A percentile compares a stretch with the other conserved stretches of the same genome.
These are phyloP conservation scores for Candida nanaspora DNA, from an alignment of 805 yeast species.

Conservation along the genomic window DNA sequence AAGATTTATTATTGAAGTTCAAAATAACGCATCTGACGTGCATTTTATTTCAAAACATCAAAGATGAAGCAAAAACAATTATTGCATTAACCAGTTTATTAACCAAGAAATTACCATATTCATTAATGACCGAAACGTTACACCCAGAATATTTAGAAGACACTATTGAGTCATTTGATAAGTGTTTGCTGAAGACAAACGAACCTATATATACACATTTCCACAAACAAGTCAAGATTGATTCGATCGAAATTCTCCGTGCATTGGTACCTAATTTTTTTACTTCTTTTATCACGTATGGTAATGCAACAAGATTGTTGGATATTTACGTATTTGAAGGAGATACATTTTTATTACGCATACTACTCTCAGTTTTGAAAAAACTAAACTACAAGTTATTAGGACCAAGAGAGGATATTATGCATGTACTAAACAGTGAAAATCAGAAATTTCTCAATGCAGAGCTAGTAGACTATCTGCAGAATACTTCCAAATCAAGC, in stretches of 20 bases:
- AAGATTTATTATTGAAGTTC: neutral
- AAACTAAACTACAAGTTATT: slow-evolving; percentile 43
- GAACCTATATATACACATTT: slow-evolving; percentile 47
- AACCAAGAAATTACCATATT: slow-evolving; percentile 19
- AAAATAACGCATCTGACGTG: slow-evolving; percentile 19
- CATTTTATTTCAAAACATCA: slow-evolving; percentile 17
- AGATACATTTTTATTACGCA: slow-evolving; percentile 45
- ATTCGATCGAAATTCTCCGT: slow-evolving; percentile 35
- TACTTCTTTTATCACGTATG: slow-evolving; percentile 37
- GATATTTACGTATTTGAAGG: slow-evolving; percentile 61
- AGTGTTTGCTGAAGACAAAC: slow-evolving; percentile 35
- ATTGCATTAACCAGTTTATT: slow-evolving; percentile 18
- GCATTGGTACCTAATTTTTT: slow-evolving; percentile 39
- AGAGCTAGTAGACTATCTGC: neutral
- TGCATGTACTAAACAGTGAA: slow-evolving; percentile 30
- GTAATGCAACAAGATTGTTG: slow-evolving; percentile 40
- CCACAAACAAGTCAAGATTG: slow-evolving; percentile 30
- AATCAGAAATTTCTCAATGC: slow-evolving; percentile 21
- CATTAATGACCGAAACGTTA: slow-evolving; percentile 7
- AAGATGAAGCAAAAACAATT: slow-evolving; percentile 16
- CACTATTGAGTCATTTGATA: slow-evolving; percentile 39
- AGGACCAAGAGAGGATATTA: slow-evolving; percentile 42
- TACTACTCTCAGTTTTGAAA: slow-evolving; percentile 44
- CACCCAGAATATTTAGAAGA: slow-evolving; percentile 24
- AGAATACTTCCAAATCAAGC: slow-evolving; percentile 1